phyloP scores from a whole-genome alignment of 257 asterid genomes.

The Solanum appendiculatum region DNA sequence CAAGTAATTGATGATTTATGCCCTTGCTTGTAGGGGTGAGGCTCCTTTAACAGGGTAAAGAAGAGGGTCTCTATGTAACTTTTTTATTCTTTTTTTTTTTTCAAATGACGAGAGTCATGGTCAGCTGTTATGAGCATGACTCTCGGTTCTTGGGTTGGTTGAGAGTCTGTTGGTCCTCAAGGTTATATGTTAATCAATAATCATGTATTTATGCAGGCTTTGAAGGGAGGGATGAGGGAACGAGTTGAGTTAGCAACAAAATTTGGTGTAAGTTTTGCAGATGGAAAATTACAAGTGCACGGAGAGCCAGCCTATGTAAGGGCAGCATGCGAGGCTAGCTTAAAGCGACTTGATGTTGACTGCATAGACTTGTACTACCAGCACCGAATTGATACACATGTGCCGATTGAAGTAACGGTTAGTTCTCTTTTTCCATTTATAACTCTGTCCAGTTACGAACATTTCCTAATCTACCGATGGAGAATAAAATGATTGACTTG shows the following conservation, averaged over 20 bases:
- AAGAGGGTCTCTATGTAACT: neutral
- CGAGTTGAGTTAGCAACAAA: slow-evolving; percentile 34
- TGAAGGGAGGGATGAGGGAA: slow-evolving; percentile 26
- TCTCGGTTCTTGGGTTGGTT: neutral
- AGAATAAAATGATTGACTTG: neutral
- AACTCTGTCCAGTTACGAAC: neutral
- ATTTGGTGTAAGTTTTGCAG: slow-evolving; percentile 7
- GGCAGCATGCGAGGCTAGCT: slow-evolving; percentile 28
- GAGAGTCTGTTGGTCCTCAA: neutral
- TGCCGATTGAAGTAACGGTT: slow-evolving; percentile 47
- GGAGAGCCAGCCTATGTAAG: slow-evolving; percentile 38
- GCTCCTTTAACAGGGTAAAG: neutral
- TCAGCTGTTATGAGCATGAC: neutral
- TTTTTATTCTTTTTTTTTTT: neutral
- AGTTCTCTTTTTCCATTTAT: neutral
- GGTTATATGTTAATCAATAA: neutral
- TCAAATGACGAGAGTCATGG: neutral
- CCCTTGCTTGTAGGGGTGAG: neutral
- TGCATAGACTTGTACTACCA: slow-evolving; percentile 38
- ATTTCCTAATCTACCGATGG: neutral
- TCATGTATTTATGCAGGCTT: slow-evolving; percentile 12
- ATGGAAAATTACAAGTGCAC: slow-evolving; percentile 1
- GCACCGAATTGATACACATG: slow-evolving; percentile 20
- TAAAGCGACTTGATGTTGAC: slow-evolving; percentile 31
- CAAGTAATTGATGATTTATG: neutral